A percentile compares a stretch with the other conserved stretches of the same genome.
Evolutionary conservation across 208 protist species (phyloP).

Genomic region (Plasmodiophora brassicae): DNA sequence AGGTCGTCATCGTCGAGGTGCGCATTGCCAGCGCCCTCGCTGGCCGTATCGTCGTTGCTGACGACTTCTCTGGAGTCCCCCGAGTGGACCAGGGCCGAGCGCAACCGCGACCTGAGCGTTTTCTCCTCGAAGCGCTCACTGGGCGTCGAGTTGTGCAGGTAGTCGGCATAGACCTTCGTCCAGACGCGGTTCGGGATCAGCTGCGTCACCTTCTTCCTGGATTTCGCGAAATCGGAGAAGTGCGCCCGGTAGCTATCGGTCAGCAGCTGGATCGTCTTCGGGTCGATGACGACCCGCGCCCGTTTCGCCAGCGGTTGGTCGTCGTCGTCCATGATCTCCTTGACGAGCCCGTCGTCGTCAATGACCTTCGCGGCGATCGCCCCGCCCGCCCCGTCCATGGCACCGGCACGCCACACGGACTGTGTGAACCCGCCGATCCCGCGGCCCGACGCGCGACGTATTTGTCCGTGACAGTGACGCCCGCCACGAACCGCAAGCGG

Average conservation of each 20-base stretch:
- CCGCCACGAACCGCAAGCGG: no score
- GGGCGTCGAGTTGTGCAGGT: background rate
- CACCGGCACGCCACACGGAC: no score
- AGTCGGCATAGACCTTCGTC: slow-evolving; percentile 13
- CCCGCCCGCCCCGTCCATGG: no score
- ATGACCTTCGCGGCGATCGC: no score
- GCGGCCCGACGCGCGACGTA: no score
- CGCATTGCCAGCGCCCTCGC: no score
- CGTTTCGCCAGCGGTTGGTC: no score
- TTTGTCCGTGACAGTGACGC: no score
- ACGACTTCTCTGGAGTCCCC: background rate
- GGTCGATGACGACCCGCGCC: background rate
- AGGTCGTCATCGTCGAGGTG: no score
- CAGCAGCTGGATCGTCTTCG: background rate
- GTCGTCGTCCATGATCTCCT: no score
- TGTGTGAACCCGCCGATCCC: no score
- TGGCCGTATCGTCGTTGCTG: background rate
- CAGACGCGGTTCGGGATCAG: slow-evolving; percentile 5
- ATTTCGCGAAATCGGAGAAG: background rate
- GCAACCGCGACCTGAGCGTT: background rate
- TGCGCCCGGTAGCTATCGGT: background rate
- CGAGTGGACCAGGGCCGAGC: background rate
- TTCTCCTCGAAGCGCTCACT: background rate
- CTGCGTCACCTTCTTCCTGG: slow-evolving; percentile 16
- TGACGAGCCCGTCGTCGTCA: no score